Evolutionary conservation across 1,284 basidiomycete genomes (phyloP), one percentile per base, ranked within the genome.

Genomic region (Cutaneotrichosporon sp.): DNA sequence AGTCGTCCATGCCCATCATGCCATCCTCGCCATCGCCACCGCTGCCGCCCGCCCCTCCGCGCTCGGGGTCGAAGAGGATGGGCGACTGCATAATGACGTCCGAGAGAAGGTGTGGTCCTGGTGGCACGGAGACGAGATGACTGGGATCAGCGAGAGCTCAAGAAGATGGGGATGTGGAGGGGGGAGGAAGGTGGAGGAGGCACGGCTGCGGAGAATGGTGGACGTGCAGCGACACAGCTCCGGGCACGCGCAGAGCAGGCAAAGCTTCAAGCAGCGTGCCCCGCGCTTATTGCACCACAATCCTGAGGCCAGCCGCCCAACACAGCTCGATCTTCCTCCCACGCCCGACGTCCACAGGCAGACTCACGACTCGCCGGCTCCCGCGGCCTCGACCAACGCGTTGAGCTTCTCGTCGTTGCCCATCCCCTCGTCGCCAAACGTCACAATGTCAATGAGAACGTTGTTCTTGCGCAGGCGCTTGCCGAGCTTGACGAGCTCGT

Each of bases 391-490:
- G n/a, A 82, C 70, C 59, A 82, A 73, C 29, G 71, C 76, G 20
- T 62, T 60, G 58, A 82, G 59, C 66, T 79, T 75, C 42, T 75
- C 76, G 64, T 81, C 79, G 49, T 76, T 75, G 53, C 69, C 74
- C 70, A 76, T 73, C 6, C 77, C 76, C 58, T 80, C 79, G 20
- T 82, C 80, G 8, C 84, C 84, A 72, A 85, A 98, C 18, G 86
- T 87, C 43, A 98, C 83, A 61, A 99, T 84, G 80, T 99, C 95
- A 14, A 99, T 86, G 0, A 94, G 91, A 45, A 99, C 93, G 72
- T 98, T 99, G 81, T 98, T 99, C 88, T 99, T 99, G 84, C 97
- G 97, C 69, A 99, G 84, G 79, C 93, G 95, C 84, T 95, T 97
- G 24, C 94, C 95, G 18, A 99, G 86, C 78, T 87, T 88, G 69